Evolutionary conservation across 495 filamentous ascomycete genomes (phyloP).

Genomic region (Talaromyces wortmannii): DNA sequence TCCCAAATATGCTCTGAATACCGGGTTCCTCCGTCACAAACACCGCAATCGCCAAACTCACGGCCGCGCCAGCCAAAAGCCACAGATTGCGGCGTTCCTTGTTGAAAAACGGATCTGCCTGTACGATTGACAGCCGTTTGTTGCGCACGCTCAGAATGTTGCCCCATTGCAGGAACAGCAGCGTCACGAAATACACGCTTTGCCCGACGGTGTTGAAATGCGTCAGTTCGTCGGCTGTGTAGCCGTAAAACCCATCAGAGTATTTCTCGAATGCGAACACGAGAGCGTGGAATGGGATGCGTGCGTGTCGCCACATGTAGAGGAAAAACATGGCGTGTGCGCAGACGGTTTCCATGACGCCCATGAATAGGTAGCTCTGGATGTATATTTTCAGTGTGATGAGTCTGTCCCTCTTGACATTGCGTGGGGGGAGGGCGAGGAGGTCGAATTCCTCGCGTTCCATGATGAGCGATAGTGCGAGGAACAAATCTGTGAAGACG

Average conservation of each 20-base stretch:
- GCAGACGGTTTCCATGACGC: constrained; percentile 49
- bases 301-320: constrained; percentile 35
- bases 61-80: constrained; percentile 57
- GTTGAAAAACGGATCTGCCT: constrained; percentile 55
- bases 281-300: constrained; percentile 48
- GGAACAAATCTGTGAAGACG: constrained; percentile 54
- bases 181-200: constrained; percentile 32
- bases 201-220: constrained; percentile 33
- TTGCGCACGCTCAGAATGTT: constrained; percentile 60
- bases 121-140: constrained; percentile 56
- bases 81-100: constrained; percentile 51
- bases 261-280: constrained; percentile 56
- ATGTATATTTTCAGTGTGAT: constrained; percentile 59
- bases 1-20: constrained; percentile 47
- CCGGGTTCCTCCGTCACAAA: constrained; percentile 56
- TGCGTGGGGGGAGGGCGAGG: constrained; percentile 50
- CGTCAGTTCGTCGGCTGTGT: constrained; percentile 32
- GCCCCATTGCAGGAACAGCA: constrained; percentile 53
- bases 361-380: constrained; percentile 58
- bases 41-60: constrained; percentile 55
- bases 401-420: constrained; percentile 52
- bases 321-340: constrained; percentile 63
- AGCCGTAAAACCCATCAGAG: constrained; percentile 34
- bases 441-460: constrained; percentile 56
- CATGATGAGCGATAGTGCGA: constrained; percentile 22